Percentiles rank a stretch among this genome's conserved stretches.
phyloP scores from a whole-genome alignment of 1,284 basidiomycete species.

The Schizophyllum amplum region DNA sequence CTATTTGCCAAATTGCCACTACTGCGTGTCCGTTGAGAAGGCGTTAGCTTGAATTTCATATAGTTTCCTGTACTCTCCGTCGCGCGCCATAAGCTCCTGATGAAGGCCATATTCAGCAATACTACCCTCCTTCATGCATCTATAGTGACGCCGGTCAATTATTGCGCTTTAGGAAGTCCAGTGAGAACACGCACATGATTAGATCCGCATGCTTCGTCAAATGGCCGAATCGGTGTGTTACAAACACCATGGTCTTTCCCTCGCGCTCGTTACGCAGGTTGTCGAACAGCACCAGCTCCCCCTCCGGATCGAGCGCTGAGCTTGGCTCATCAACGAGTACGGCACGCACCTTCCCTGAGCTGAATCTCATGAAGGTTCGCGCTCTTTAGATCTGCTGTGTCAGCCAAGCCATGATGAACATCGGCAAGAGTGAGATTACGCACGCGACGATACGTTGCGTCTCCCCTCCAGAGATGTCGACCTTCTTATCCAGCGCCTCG shows the following conservation, averaged over 20 bases:
- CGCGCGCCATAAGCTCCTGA: constrained; percentile 20
- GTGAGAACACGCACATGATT: constrained; percentile 37
- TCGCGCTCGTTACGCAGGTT: constrained; percentile 39
- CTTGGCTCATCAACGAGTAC: constrained; percentile 46
- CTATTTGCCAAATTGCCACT: too few species aligned
- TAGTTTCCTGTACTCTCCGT: constrained; percentile 23
- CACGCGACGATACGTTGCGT: constrained; percentile 34
- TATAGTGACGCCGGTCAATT: constrained; percentile 9
- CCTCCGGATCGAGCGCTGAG: constrained; percentile 44
- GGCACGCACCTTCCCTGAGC: constrained; percentile 33
- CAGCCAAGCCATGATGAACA: not conserved
- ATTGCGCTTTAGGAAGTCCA: not conserved
- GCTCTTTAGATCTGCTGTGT: constrained; percentile 16
- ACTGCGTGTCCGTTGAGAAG: constrained; percentile 1
- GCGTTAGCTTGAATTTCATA: constrained; percentile 21
- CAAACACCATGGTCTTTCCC: constrained; percentile 61
- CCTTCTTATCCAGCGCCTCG: constrained; percentile 24
- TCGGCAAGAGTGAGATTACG: constrained; percentile 11
- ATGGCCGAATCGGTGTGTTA: constrained; percentile 63
- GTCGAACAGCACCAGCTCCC: constrained; percentile 41
- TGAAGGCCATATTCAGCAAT: constrained; percentile 27
- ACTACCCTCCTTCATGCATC: constrained; percentile 28
- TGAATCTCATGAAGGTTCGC: constrained; percentile 36
- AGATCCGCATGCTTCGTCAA: constrained; percentile 55
- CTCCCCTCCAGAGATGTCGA: constrained; percentile 34